Evolutionary conservation across 129 eudicot genomes (phyloP).

Genomic region (Oenanthe sinensis): DNA sequence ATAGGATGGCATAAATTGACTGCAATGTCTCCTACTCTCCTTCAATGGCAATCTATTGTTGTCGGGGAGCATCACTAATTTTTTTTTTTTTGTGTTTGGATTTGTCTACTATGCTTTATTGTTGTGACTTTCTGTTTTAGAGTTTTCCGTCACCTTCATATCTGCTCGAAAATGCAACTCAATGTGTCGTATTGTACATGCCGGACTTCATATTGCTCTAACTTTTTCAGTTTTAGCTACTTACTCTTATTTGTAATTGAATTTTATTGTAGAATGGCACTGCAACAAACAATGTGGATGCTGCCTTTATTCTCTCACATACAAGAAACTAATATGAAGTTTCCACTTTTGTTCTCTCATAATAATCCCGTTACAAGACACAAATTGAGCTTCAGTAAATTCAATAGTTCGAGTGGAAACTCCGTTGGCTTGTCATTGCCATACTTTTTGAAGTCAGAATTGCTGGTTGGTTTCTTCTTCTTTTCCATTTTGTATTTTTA

Average conservation of each 20-base stretch:
- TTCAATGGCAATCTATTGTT: neutral
- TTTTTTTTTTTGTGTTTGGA: neutral
- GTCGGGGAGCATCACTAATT: neutral
- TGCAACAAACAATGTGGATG: constrained; percentile 15
- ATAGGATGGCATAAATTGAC: neutral
- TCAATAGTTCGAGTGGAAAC: neutral
- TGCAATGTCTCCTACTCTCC: neutral
- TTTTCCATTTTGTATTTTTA: neutral
- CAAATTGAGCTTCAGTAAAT: neutral
- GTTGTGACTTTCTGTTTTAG: neutral
- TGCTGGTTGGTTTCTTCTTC: constrained; percentile 14
- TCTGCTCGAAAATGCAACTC: neutral
- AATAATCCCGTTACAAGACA: constrained; percentile 5
- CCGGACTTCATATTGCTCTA: neutral
- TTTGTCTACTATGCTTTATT: no score
- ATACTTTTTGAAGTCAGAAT: constrained; percentile 2
- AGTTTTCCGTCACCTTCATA: neutral
- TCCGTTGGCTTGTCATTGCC: neutral
- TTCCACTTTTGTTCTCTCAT: neutral
- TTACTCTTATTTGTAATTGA: no score
- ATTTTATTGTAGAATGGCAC: constrained; percentile 12
- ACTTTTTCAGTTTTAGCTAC: neutral
- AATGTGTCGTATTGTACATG: neutral
- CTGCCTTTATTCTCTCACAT: constrained; percentile 18
- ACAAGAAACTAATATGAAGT: constrained; percentile 2